Evolutionary conservation across 805 yeast species (phyloP), one percentile per base, ranked within the genome.

Genomic region (Sugiyamaella smithiae): DNA sequence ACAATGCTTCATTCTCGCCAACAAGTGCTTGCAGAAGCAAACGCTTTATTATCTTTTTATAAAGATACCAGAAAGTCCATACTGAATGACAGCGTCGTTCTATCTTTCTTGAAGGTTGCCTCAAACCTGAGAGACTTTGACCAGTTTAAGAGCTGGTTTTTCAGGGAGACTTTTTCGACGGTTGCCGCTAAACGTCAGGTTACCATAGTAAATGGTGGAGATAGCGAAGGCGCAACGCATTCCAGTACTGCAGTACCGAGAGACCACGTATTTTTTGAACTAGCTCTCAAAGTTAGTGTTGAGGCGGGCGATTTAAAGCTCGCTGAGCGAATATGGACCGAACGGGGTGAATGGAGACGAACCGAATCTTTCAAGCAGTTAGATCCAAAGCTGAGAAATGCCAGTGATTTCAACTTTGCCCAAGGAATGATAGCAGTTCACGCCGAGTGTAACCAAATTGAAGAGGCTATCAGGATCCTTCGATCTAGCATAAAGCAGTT

Each of bases 281-380:
- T 82, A 24, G 82, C 85, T 6, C 67, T 88, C 58, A 72, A 76
- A 49, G 91, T 91, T 0, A 86, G 91, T 1, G 74, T 75, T 9
- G 69, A 71, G 41, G 77, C 77, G 59, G 71, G 73, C 33, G 76
- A 82, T 57, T 64, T 74, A 35, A 71, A 70, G 0, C 78, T 84
- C 60, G 90, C 89, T 3, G 80, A 80, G 48, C 64, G 67, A 22
- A 70, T 86, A 1, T 89, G 96, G 95, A 65, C 67, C 1, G 95
- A 86, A 59, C 77, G 97, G 58, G 97, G 97, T 1, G 52, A 63
- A 19, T 88, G 75, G 67, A 72, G 97, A 45, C 78, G 78, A 50
- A 73, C 85, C 4, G n/a, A 32, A 1, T 44, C 24, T 2, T 89
- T 85, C 70, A 76, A 71, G 45, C 31, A 49, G 0, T 59, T 80